A percentile compares a stretch with the other conserved stretches of the same genome.
phyloP scores from a whole-genome alignment of 2,329 filamentous ascomycete genomes.

The Chaetomium strumarium region DNA sequence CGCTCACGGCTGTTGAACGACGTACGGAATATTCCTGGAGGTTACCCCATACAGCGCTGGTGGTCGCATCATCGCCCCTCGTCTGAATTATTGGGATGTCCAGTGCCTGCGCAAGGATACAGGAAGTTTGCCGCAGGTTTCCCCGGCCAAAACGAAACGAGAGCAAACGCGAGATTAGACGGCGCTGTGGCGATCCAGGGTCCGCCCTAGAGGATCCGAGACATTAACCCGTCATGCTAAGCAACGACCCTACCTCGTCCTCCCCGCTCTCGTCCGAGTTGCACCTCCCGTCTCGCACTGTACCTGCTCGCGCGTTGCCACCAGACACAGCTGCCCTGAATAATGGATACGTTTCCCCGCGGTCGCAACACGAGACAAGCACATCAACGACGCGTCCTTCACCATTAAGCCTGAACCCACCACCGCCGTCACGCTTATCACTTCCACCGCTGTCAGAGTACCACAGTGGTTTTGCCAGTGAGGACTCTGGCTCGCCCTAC shows the following conservation, averaged over 20 bases:
- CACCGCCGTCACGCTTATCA: constrained; percentile 20
- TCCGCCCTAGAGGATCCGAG: constrained; percentile 27
- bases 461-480: constrained; percentile 30
- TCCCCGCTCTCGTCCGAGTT: constrained; percentile 24
- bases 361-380: constrained; percentile 19
- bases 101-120: background rate
- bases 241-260: constrained; percentile 25
- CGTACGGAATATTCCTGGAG: too few relatives aligned
- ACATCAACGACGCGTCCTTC: constrained; percentile 12
- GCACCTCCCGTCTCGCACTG: constrained; percentile 15
- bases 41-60: too few relatives aligned
- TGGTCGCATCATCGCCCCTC: too few relatives aligned
- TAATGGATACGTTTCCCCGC: constrained; percentile 21
- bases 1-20: too few relatives aligned
- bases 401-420: constrained; percentile 17
- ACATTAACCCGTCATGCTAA: constrained; percentile 37
- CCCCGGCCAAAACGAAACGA: constrained; percentile 16
- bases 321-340: constrained; percentile 13
- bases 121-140: background rate
- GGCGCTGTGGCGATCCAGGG: constrained; percentile 14
- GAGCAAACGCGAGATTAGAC: constrained; percentile 2
- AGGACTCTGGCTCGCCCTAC: constrained; percentile 21
- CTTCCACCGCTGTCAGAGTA: constrained; percentile 30
- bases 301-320: constrained; percentile 19
- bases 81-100: constrained; percentile 4